These are phyloP conservation scores for Paramyrothecium sp. DNA, from an alignment of 2,329 filamentous ascomycete species.

Conservation along the genomic window DNA sequence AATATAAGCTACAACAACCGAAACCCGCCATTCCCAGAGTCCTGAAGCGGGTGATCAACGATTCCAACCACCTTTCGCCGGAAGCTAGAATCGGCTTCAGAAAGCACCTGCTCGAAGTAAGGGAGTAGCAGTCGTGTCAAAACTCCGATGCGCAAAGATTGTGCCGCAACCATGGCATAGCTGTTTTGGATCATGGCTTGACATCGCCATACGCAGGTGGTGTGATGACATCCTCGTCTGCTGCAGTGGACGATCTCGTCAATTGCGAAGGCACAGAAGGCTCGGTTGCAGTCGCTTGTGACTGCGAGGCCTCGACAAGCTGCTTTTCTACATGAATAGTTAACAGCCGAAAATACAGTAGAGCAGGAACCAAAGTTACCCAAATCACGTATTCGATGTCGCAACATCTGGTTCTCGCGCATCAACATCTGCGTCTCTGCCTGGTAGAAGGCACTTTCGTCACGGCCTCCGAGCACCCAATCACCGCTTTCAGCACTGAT, in stretches of 20 bases:
- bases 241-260: constrained; percentile 43
- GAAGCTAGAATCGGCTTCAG: no score
- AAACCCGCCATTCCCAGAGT: no score
- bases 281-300: constrained; percentile 32
- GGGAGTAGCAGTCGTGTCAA: no score
- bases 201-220: background rate
- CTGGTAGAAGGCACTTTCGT: constrained; percentile 78
- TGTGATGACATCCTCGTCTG: constrained; percentile 31
- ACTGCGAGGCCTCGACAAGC: constrained; percentile 38
- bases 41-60: no score
- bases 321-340: constrained; percentile 44
- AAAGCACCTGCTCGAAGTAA: no score
- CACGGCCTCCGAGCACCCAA: constrained; percentile 61
- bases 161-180: no score
- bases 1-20: no score
- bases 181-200: background rate
- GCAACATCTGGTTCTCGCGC: constrained; percentile 81
- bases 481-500: constrained; percentile 61
- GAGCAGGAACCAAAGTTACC: constrained; percentile 44
- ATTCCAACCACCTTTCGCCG: no score
- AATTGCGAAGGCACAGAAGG: constrained; percentile 49
- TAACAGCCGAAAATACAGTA: background rate
- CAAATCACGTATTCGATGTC: constrained; percentile 69
- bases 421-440: constrained; percentile 77
- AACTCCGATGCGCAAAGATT: no score